Base-by-base conservation (phyloP, 1,139 yeast genomes). In the Spathaspora sp. region DNA sequence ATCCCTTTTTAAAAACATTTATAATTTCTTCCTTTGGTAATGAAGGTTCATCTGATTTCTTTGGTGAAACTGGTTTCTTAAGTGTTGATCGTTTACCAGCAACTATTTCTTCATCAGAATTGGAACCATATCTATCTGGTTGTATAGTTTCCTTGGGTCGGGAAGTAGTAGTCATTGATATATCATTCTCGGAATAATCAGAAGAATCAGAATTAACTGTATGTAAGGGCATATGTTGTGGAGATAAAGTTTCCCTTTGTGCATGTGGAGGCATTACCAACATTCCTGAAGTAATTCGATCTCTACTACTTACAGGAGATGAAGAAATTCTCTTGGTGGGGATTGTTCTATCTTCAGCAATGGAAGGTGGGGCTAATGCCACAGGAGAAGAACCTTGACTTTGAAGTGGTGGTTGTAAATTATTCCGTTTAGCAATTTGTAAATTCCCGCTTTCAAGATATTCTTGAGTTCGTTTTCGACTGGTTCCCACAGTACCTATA, bases 201-300 rank as follows among this genome's bases (percentile, higher is more conserved):
- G 41, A 38, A 6, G 39, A 39, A 16, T 41, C 31, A 20, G 39
- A 18, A 39, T 43, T 23, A 27, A 25, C 17, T 38, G 26, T 4
- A 23, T 37, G 27, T 47, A 27, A 27, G 11, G 13, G 36, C 9
- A 31, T n/a, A 4, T 31, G 15, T 15, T 31, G 18, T 7, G n/a
- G 33, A 13, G 4, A 15, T 58, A 25, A 58, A 60, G 25, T 54
- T 55, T n/a, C 31, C 13, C 55, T 54, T 44, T 57, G 43, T 3
- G 43, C 36, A 26, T 42, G 41, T 15, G 58, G 59, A 0, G 76
- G 76, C 33, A 67, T 57, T 43, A 56, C 59, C 42, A 85, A 65
- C 88, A 83, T 84, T 1, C 90, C 90, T 0, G 88, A 82, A 1
- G 87, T 81, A 40, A 84, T 82, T 57, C 89, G 71, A 44, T 64